Conservation (phyloP, 495 filamentous ascomycete species). For the Elasticomyces elasticus region DNA sequence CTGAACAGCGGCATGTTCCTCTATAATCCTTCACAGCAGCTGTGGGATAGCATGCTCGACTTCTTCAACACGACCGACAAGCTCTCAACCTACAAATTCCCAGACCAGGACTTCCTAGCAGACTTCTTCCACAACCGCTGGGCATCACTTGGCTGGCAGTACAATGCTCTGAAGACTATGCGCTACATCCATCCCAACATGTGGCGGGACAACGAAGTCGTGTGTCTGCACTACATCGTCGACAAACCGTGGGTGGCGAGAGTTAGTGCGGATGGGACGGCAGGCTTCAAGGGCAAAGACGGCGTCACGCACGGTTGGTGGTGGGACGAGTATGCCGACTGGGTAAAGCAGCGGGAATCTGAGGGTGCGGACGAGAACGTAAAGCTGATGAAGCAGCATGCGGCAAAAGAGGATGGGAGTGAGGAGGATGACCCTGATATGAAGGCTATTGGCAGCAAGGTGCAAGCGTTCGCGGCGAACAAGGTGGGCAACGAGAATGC, state of each 20-base stretch:
- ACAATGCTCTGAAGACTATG: conserved; percentile 47
- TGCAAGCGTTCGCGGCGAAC: conserved; percentile 22
- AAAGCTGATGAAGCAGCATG: conserved; percentile 6
- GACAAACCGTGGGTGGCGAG: conserved; percentile 47
- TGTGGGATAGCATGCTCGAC: conserved; percentile 33
- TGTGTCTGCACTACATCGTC: conserved; percentile 45
- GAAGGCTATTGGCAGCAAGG: conserved; percentile 19
- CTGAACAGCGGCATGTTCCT: conserved; percentile 37
- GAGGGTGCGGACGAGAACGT: conserved; percentile 6
- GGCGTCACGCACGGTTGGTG: conserved; percentile 40
- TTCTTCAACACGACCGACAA: conserved; percentile 32
- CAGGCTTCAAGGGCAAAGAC: conserved; percentile 38
- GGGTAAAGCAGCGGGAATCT: conserved; percentile 20
- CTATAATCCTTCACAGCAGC: conserved; percentile 29
- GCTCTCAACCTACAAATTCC: conserved; percentile 37
- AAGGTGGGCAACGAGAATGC: conserved; percentile 1
- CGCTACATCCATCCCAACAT: conserved; percentile 43
- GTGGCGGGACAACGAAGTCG: conserved; percentile 44
- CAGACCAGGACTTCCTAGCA: conserved; percentile 46
- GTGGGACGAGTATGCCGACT: conserved; percentile 34
- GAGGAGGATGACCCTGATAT: conserved; percentile 15
- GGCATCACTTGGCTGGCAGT: conserved; percentile 38
- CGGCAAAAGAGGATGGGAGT: conserved; percentile 11
- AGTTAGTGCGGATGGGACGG: conserved; percentile 35
- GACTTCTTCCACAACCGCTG: conserved; percentile 38